These are phyloP conservation scores for Arthroderma sp. DNA, from an alignment of 2,329 filamentous ascomycete species.

Conservation along the genomic window DNA sequence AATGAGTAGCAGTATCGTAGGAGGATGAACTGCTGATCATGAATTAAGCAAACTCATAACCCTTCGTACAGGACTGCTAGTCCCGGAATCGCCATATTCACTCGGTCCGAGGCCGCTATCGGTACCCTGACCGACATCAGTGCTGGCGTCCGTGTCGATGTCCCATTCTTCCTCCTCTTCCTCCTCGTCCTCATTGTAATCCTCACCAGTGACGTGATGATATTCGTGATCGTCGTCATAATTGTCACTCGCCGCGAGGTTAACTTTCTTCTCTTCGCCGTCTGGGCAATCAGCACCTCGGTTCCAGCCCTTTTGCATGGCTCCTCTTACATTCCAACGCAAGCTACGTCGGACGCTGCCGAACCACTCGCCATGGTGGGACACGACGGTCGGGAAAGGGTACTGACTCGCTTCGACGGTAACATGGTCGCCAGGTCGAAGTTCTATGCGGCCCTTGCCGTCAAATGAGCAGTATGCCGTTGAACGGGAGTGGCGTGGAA, in stretches of 20 bases:
- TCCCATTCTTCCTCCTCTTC: conserved; percentile 62
- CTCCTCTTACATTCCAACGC: conserved; percentile 87
- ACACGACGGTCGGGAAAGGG: conserved; percentile 90
- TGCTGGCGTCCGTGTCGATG: conserved; percentile 65
- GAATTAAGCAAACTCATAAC: conserved; percentile 62
- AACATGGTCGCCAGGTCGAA: conserved; percentile 86
- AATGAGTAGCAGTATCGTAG: too few relatives aligned
- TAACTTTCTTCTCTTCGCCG: conserved; percentile 8
- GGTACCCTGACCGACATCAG: conserved; percentile 20
- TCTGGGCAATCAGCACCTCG: conserved; percentile 27
- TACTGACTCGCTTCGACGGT: conserved; percentile 94
- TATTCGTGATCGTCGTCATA: neutral
- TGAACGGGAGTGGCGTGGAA: conserved; percentile 72
- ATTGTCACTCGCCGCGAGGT: neutral
- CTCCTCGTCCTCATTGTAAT: conserved; percentile 33
- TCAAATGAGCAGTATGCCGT: conserved; percentile 97
- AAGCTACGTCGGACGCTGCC: conserved; percentile 85
- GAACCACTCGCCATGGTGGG: conserved; percentile 87
- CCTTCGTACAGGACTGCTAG: conserved; percentile 53
- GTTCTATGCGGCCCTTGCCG: conserved; percentile 87
- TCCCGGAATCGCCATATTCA: conserved; percentile 47
- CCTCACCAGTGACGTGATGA: conserved; percentile 7
- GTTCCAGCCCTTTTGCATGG: conserved; percentile 76
- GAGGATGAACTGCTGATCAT: conserved; percentile 20
- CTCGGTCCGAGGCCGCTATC: conserved; percentile 42